Base-by-base conservation (phyloP, 192 early-diverging fungal species). In the Borealophlyctis nickersoniae region DNA sequence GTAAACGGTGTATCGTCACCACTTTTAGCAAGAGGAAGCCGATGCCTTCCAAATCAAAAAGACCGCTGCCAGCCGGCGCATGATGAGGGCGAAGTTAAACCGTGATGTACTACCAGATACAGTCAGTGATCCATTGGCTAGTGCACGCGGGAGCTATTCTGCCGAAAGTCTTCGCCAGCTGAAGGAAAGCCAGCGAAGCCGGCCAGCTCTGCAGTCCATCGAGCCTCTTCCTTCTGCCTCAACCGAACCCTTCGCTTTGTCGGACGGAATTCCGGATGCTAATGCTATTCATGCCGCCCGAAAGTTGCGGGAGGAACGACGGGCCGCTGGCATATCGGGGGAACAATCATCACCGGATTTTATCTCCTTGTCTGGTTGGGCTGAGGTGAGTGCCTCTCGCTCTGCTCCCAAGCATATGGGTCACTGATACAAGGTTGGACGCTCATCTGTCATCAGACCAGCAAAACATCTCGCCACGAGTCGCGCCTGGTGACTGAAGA, bases 401-500 rank as follows among this genome's bases (percentile, higher is more conserved):
- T n/a, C n/a, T n/a, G n/a, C n/a, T n/a, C n/a, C n/a, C n/a, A n/a
- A n/a, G n/a, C n/a, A 56, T 56, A 4, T 45, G 26, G 26, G 23
- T 62, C n/a, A n/a, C n/a, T 39, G 2, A 29, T 29, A 2, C 28
- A 36, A 26, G 49, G 22, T 2, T 3, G 2, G 23, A 39, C 2
- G 49, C 2, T 57, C 22, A 57, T 2, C 2, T 27, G 3, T 27
- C 22, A 39, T 57, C 49, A 27, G 28, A 29, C 33, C 52, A 58
- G 28, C 26, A 45, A 45, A 45, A 45, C 19, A 7, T 7, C 19
- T 45, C 9, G 56, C 19, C 14, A 61, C 28, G 70, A 69, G 39
- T 75, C 69, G 3, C 66, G 70, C 30, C 45, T 78, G 14, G 64
- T 66, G 11, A 73, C 45, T 11, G 70, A 79, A 48, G 60, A 74